Percentiles rank a stretch among this genome's conserved stretches.
phyloP scores from a whole-genome alignment of 805 yeast species.

The Teunomyces funiuensis region DNA sequence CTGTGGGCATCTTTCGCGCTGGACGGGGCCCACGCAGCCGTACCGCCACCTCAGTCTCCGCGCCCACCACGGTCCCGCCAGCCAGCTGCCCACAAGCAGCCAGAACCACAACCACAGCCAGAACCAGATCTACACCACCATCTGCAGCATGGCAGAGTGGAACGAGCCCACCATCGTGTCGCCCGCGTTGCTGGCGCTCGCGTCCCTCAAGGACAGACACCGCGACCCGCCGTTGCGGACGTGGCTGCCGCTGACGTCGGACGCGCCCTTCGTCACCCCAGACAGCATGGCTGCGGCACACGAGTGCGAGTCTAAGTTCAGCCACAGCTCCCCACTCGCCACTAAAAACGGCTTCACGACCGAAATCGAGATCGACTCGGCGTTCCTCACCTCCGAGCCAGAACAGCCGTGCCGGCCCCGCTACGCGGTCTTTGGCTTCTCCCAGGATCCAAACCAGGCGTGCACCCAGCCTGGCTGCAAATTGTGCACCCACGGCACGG shows the following conservation, averaged over 20 bases:
- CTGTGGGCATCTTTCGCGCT: slow-evolving; percentile 1
- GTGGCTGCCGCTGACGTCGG: neutral
- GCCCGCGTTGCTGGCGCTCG: neutral
- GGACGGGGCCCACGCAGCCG: neutral
- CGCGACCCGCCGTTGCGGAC: neutral
- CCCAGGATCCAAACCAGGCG: neutral
- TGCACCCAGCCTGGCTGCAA: neutral
- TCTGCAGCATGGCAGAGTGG: neutral
- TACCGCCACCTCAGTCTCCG: neutral
- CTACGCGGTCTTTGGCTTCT: neutral
- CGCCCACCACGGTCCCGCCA: neutral
- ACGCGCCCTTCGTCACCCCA: neutral
- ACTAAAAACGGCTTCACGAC: slow-evolving; percentile 10
- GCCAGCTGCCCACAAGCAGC: neutral
- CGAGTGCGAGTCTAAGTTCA: neutral
- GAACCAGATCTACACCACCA: too few species aligned
- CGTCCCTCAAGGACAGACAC: too few species aligned
- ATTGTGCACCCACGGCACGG: too few species aligned
- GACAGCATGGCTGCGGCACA: neutral
- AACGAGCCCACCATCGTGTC: neutral
- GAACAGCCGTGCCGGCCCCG: neutral
- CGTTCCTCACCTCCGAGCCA: slow-evolving; percentile 20
- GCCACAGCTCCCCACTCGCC: slow-evolving; percentile 16
- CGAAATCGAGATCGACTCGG: slow-evolving; percentile 20
- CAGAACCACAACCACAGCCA: neutral